Conservation (phyloP, 495 filamentous ascomycete species). For the Xylaria curta region DNA sequence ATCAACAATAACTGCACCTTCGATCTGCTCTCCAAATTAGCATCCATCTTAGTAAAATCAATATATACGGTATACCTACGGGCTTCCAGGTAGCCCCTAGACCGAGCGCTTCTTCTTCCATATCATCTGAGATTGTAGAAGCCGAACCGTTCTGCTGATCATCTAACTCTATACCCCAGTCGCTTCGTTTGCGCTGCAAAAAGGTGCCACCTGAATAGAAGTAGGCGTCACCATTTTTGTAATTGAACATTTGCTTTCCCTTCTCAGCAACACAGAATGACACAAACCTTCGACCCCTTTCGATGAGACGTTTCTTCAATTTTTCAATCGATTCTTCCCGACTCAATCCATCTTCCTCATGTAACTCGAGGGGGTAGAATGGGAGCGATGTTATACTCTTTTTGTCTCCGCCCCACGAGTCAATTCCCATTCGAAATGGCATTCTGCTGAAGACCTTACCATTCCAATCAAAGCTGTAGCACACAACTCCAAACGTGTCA, state of each 20-base stretch:
- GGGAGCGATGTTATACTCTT: slow-evolving; percentile 7
- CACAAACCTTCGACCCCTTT: background rate
- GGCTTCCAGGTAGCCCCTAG: slow-evolving; percentile 6
- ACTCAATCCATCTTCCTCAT: slow-evolving; percentile 2
- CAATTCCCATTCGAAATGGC: background rate
- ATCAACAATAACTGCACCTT: slow-evolving; percentile 14
- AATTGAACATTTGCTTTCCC: slow-evolving; percentile 22
- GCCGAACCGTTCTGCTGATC: background rate
- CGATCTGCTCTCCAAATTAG: slow-evolving; percentile 2
- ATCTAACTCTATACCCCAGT: background rate
- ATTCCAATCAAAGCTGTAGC: slow-evolving; percentile 20
- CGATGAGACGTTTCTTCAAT: slow-evolving; percentile 10
- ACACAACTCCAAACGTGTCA: background rate
- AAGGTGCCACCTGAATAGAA: slow-evolving; percentile 7
- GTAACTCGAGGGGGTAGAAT: slow-evolving; percentile 6
- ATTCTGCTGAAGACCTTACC: background rate
- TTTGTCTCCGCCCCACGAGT: slow-evolving; percentile 4
- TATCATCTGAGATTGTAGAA: background rate
- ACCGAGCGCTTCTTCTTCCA: background rate
- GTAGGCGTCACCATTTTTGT: slow-evolving; percentile 7
- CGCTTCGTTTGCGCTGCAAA: background rate
- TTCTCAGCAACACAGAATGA: background rate
- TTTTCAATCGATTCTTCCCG: background rate
- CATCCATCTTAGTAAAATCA: background rate
- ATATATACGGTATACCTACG: background rate